phyloP scores from a whole-genome alignment of 2,329 filamentous ascomycete genomes.

The Hypocreales sp. region DNA sequence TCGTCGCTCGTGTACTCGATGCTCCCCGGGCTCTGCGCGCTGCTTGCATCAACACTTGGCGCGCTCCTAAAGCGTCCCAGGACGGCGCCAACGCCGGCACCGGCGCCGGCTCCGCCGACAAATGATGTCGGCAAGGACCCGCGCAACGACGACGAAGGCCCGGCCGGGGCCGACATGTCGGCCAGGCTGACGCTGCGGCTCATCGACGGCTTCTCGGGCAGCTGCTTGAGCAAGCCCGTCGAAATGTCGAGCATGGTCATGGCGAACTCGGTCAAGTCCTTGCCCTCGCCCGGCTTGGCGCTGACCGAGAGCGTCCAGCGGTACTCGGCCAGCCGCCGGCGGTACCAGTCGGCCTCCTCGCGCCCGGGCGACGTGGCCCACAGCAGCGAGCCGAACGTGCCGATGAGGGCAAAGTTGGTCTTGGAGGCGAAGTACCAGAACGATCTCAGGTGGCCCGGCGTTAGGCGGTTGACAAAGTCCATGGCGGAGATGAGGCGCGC shows the following conservation, averaged over 20 bases:
- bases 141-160: constrained; percentile 6
- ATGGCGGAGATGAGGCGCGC: constrained; percentile 88
- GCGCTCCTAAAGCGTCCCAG: constrained; percentile 26
- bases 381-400: constrained; percentile 79
- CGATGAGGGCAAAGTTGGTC: constrained; percentile 87
- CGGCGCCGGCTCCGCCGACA: constrained; percentile 8
- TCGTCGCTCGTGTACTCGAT: constrained; percentile 39
- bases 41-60: constrained; percentile 31
- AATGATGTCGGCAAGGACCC: constrained; percentile 16
- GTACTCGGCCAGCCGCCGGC: constrained; percentile 72
- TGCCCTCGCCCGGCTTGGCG: constrained; percentile 50
- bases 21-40: constrained; percentile 32
- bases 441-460: constrained; percentile 68
- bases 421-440: constrained; percentile 89
- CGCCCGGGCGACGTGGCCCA: constrained; percentile 77
- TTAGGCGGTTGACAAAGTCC: constrained; percentile 91
- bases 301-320: constrained; percentile 87
- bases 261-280: constrained; percentile 50
- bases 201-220: constrained; percentile 56
- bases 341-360: constrained; percentile 89
- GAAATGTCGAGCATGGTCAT: constrained; percentile 64
- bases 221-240: constrained; percentile 49
- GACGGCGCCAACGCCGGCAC: constrained; percentile 10
- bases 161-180: constrained; percentile 24
- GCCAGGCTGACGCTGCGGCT: constrained; percentile 35